These are phyloP conservation scores for Diphasiastrum complanatum DNA, from an alignment of 83 land plant species.

Conservation along the genomic window DNA sequence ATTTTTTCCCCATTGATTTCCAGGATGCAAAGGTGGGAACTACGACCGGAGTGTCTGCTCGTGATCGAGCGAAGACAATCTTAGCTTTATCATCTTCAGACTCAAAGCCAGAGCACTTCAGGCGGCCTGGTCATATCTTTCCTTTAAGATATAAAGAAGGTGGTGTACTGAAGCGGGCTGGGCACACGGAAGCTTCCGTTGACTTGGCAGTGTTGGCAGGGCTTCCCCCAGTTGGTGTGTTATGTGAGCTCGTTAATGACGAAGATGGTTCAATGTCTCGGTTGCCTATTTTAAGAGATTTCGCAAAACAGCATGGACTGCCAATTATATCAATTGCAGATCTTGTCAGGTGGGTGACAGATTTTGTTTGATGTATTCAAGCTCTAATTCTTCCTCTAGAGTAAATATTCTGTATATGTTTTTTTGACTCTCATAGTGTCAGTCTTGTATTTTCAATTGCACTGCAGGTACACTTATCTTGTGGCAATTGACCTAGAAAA, in stretches of 20 bases:
- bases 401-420: too few species aligned
- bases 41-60: conserved; percentile 94
- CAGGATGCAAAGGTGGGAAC: conserved; percentile 94
- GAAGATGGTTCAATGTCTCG: conserved; percentile 97
- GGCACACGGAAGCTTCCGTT: conserved; percentile 96
- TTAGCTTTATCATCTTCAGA: conserved; percentile 76
- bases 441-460: too few species aligned
- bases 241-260: conserved; percentile 91
- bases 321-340: conserved; percentile 93
- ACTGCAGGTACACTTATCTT: too few species aligned
- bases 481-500: too few species aligned
- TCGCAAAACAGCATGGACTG: conserved; percentile 61
- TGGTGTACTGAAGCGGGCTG: conserved; percentile 94
- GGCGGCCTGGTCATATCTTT: conserved; percentile 91
- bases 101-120: conserved; percentile 76
- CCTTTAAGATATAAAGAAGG: conserved; percentile 94
- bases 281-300: conserved; percentile 67
- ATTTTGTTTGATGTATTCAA: not conserved
- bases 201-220: conserved; percentile 90
- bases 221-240: conserved; percentile 63
- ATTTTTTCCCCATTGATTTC: not conserved
- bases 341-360: conserved; percentile 64
- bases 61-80: conserved; percentile 73
- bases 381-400: not conserved
- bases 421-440: too few species aligned